Evolutionary conservation across 2,329 filamentous ascomycete genomes (phyloP).

Genomic region (Microcyclospora tardicrescens): DNA sequence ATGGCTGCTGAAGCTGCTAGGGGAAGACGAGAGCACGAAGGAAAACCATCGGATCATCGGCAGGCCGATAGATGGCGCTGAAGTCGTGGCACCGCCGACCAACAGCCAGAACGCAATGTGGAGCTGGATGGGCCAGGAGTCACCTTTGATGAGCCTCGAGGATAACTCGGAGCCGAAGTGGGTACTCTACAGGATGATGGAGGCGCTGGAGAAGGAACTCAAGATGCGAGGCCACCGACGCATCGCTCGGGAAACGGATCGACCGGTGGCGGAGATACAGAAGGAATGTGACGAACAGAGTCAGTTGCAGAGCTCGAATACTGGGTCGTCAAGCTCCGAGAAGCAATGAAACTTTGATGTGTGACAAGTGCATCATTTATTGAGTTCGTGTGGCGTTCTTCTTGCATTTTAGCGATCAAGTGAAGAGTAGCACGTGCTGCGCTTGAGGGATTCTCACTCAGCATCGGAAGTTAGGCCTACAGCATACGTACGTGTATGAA

Average conservation of each 20-base stretch:
- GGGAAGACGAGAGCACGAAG: constrained; percentile 18
- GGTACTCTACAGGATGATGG: constrained; percentile 28
- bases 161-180: constrained; percentile 28
- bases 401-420: no score
- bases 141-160: constrained; percentile 14
- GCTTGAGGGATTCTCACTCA: no score
- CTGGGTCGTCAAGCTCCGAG: no score
- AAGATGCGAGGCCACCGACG: constrained; percentile 4
- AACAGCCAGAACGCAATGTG: constrained; percentile 2
- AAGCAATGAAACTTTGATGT: no score
- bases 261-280: no score
- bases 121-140: constrained; percentile 8
- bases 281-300: no score
- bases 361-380: no score
- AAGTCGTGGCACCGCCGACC: constrained; percentile 3
- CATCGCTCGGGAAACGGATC: neutral
- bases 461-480: no score
- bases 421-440: no score
- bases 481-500: no score
- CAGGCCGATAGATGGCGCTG: constrained; percentile 1
- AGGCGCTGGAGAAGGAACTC: constrained; percentile 27
- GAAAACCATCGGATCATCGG: constrained; percentile 3
- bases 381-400: no score
- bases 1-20: constrained; percentile 31
- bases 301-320: no score